Evolutionary conservation across 192 early-diverging fungal genomes (phyloP), one percentile per base, ranked within the genome.

Genomic region (Dimargaris xerosporica): DNA sequence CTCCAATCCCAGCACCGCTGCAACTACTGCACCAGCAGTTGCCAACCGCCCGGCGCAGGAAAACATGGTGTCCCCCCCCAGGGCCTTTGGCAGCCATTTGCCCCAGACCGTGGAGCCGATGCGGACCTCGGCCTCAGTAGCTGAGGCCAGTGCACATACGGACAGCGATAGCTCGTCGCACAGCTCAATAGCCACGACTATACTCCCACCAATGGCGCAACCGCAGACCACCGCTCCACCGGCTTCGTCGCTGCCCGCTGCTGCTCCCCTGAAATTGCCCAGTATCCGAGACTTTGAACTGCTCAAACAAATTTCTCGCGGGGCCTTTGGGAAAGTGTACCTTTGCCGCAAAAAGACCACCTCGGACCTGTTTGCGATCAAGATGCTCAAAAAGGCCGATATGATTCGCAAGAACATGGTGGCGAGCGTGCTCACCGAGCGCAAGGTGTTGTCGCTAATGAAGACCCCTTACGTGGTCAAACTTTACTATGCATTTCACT

Each of bases 341-440:
- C 69, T 94, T 42, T 86, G 89, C 9, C 78, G 83, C 44, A 94
- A 94, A 59, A 82, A 84, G 65, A 85, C 86, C 5, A 94, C 91
- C 2, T 80, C 82, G 65, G 92, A 94, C 68, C 67, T 93, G 45
- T 95, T 84, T 71, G 93, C 93, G 16, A 91, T 94, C 64, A 95
- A 95, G 73, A 86, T 93, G 7, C 70, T 95, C 64, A 89, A 89
- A 70, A 95, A 93, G 62, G 86, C 86, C 47, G 89, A 93, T 66
- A 92, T 95, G 86, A 90, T 92, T 65, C 81, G 86, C 65, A 95
- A 94, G 74, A 94, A 95, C 69, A 93, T 94, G 93, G 86, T 91
- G n/a, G 87, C 82, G 29, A 91, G 94, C 59, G 88, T 90, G 15
- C 72, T 90, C 31, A 89, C 90, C 6, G 93, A 95, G 73, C 76